Percentiles rank a stretch among this genome's conserved stretches.
Conservation (phyloP, 306 rosid species). For the Urtica urens region DNA sequence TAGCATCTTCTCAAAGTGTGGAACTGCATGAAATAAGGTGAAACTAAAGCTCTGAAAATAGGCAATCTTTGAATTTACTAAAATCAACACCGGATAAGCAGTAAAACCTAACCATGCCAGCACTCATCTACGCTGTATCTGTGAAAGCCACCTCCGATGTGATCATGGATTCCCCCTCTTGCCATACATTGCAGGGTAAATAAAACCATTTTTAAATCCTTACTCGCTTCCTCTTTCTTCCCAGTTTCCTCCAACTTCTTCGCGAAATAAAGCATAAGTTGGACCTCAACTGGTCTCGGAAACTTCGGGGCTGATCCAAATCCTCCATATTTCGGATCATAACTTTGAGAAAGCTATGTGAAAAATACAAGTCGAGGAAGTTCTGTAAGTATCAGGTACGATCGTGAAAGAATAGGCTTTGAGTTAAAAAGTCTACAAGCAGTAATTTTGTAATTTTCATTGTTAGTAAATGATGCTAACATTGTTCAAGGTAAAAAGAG, state of each 20-base stretch:
- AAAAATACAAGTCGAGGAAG: constrained; percentile 14
- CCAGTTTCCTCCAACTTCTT: constrained; percentile 55
- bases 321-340: constrained; percentile 74
- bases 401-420: neutral
- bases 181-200: constrained; percentile 81
- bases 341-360: constrained; percentile 59
- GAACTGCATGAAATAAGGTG: constrained; percentile 48
- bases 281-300: constrained; percentile 93
- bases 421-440: too few relatives aligned
- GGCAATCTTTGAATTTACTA: neutral
- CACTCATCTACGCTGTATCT: constrained; percentile 95
- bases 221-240: constrained; percentile 38
- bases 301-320: constrained; percentile 94
- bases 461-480: too few relatives aligned
- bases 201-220: constrained; percentile 43
- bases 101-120: constrained; percentile 77
- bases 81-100: neutral
- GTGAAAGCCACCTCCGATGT: constrained; percentile 92
- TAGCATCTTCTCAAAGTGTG: constrained; percentile 98
- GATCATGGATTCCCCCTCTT: constrained; percentile 88
- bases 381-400: neutral
- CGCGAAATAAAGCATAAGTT: constrained; percentile 69
- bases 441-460: too few relatives aligned
- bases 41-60: neutral
- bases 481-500: too few relatives aligned